phyloP scores from a whole-genome alignment of 2,329 filamentous ascomycete genomes.

The Stagonosporopsis vannaccii region DNA sequence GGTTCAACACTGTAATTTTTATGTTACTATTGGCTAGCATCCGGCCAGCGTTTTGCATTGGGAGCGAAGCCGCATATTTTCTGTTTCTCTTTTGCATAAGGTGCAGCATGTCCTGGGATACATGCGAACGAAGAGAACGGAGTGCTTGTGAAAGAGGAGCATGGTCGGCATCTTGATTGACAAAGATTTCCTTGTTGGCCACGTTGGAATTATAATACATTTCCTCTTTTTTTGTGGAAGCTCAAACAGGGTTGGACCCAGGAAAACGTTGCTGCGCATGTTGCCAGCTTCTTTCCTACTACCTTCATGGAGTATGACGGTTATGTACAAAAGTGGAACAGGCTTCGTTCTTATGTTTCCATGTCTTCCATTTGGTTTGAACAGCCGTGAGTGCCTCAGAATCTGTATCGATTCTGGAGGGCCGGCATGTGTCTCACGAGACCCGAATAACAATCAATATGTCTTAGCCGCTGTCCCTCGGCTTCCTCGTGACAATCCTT shows the following conservation, averaged over 20 bases:
- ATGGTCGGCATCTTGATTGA: slow-evolving; percentile 12
- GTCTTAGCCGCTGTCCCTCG: slow-evolving; percentile 18
- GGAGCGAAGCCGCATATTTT: slow-evolving; percentile 43
- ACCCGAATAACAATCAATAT: slow-evolving; percentile 34
- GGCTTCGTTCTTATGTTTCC: slow-evolving; percentile 20
- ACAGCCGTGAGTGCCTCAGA: slow-evolving; percentile 11
- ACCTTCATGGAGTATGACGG: slow-evolving; percentile 23
- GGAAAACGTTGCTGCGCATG: slow-evolving; percentile 25
- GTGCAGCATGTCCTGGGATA: slow-evolving; percentile 24
- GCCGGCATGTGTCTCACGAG: slow-evolving; percentile 18
- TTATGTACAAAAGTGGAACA: slow-evolving; percentile 45
- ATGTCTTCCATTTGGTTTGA: slow-evolving; percentile 11
- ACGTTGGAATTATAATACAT: slow-evolving; percentile 30
- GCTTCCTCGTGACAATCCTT: slow-evolving; percentile 12
- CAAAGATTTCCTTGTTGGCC: slow-evolving; percentile 15
- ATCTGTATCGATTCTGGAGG: slow-evolving; percentile 17
- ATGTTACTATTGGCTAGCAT: slow-evolving; percentile 32
- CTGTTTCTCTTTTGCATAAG: slow-evolving; percentile 36
- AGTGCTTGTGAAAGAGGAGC: slow-evolving; percentile 3
- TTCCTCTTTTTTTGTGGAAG: slow-evolving; percentile 10
- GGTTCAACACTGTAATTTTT: slow-evolving; percentile 44
- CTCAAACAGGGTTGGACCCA: slow-evolving; percentile 15
- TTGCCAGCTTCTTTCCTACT: slow-evolving; percentile 23
- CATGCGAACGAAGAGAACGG: slow-evolving; percentile 23
- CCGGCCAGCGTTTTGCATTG: slow-evolving; percentile 41